Base-by-base conservation (phyloP, 441 rosid species). In the Brassica balearica region DNA sequence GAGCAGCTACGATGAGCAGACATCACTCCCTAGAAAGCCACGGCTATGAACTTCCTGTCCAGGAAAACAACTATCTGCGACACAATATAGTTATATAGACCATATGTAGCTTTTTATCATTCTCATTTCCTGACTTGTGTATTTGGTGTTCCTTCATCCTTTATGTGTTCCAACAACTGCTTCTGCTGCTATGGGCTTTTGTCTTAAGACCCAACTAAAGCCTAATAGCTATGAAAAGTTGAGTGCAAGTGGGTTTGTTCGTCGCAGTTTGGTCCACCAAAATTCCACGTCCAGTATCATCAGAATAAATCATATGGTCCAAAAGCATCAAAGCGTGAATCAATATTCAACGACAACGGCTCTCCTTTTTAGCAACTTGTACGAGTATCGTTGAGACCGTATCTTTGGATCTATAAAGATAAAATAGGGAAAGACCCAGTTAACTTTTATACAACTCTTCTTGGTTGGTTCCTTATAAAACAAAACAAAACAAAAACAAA, bases 241-340 rank as follows among this genome's bases (percentile, higher is more conserved):
- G 68, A 64, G 27, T 74, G 69, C 79, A 80, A 80, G 72, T 80
- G 25, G 82, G 9, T 7, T 46, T 38, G 1, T 69, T 23, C 2
- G 60, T 71, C 12, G 56, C 51, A 14, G 12, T 8, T 48, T 62
- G 76, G 82, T 65, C 75, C 75, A 74, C 62, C 7, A 38, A 68
- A 2, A 69, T 65, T 74, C 71, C 75, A 63, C n/a, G 55, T 69
- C 23, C 71, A 38, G 63, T 27, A 10, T 69, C 8, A 34, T 11
- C 62, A 38, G 12, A 60, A 61, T 25, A 73, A 58, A 72, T 66
- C 69, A 78, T 48, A 51, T 75, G 82, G 79, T 80, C 83, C 83
- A 71, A 75, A 75, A 75, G 75, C 59, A 20, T 60, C 12, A 20
- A 43, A 69, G 74, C 65, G 36, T 32, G 43, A 51, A 48, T 12